A percentile compares a stretch with the other conserved stretches of the same genome.
Conservation (phyloP, 495 filamentous ascomycete genomes). For the Penicillium alfredii region DNA sequence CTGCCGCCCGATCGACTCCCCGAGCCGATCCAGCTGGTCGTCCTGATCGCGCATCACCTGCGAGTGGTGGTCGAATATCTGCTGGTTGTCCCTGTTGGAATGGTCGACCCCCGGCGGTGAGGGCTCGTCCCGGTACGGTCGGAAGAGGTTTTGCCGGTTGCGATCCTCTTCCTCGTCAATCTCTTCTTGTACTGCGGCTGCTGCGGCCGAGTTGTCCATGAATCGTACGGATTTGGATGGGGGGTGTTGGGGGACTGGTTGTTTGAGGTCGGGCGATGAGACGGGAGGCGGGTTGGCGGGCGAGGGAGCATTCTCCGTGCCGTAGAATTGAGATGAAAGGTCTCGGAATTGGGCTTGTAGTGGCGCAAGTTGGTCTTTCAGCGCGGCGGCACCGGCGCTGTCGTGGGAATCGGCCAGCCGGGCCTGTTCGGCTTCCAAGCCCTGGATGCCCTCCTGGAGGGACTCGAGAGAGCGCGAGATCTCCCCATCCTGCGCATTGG, state of each 20-base stretch:
- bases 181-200: slow-evolving; percentile 30
- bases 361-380: slow-evolving; percentile 65
- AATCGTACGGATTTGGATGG: slow-evolving; percentile 84
- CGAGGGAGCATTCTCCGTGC: no score
- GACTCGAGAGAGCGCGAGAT: slow-evolving; percentile 85
- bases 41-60: slow-evolving; percentile 81
- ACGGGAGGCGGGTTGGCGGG: slow-evolving; percentile 26
- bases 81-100: slow-evolving; percentile 66
- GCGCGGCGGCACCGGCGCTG: slow-evolving; percentile 44
- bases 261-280: slow-evolving; percentile 38
- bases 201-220: slow-evolving; percentile 55
- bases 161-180: slow-evolving; percentile 45
- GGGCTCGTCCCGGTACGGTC: slow-evolving; percentile 55
- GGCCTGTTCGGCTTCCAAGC: slow-evolving; percentile 60
- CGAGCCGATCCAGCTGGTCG: slow-evolving; percentile 81
- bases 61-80: slow-evolving; percentile 79
- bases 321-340: no score
- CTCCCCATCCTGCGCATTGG: slow-evolving; percentile 79
- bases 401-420: slow-evolving; percentile 59
- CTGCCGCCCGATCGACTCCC: slow-evolving; percentile 82
- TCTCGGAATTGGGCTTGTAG: slow-evolving; percentile 54
- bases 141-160: slow-evolving; percentile 58
- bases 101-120: slow-evolving; percentile 58
- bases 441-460: slow-evolving; percentile 74
- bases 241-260: slow-evolving; percentile 43